Conservation (phyloP, 306 rosid genomes). For the Mucuna pruriens region DNA sequence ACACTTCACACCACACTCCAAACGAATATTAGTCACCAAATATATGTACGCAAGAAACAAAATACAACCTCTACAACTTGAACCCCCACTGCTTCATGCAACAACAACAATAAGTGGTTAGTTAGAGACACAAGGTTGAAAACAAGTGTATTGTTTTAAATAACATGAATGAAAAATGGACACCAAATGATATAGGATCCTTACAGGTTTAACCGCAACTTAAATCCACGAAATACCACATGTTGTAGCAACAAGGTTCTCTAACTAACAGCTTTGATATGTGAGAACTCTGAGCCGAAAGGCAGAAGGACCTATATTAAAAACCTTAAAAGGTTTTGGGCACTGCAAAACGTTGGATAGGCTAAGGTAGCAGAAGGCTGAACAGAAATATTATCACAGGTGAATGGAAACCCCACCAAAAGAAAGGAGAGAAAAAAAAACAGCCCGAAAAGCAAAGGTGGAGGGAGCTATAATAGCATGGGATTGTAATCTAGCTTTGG, state of each 20-base stretch:
- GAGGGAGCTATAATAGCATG: slow-evolving; percentile 57
- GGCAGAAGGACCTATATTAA: not conserved
- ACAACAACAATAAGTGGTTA: slow-evolving; percentile 18
- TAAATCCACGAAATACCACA: slow-evolving; percentile 41
- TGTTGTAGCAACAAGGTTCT: slow-evolving; percentile 3
- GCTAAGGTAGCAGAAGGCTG: not conserved
- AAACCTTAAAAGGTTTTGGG: slow-evolving; percentile 20
- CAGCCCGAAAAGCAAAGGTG: slow-evolving; percentile 28
- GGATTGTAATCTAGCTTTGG: slow-evolving; percentile 50
- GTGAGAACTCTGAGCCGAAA: not conserved
- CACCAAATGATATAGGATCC: not conserved
- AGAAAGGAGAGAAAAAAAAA: not conserved
- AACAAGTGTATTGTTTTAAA: not conserved
- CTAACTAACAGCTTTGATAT: not conserved
- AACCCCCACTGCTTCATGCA: slow-evolving; percentile 31
- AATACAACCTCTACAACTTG: not conserved
- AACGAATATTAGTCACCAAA: not conserved
- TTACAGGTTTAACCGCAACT: slow-evolving; percentile 42
- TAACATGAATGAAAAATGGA: not conserved
- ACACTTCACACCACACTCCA: not conserved
- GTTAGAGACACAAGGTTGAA: not conserved
- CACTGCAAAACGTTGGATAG: not conserved
- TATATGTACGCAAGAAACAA: not conserved
- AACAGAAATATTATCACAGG: slow-evolving; percentile 33
- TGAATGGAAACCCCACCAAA: slow-evolving; percentile 42